Evolutionary conservation across 306 rosid species (phyloP).

Genomic region (Vachellia collinsii): DNA sequence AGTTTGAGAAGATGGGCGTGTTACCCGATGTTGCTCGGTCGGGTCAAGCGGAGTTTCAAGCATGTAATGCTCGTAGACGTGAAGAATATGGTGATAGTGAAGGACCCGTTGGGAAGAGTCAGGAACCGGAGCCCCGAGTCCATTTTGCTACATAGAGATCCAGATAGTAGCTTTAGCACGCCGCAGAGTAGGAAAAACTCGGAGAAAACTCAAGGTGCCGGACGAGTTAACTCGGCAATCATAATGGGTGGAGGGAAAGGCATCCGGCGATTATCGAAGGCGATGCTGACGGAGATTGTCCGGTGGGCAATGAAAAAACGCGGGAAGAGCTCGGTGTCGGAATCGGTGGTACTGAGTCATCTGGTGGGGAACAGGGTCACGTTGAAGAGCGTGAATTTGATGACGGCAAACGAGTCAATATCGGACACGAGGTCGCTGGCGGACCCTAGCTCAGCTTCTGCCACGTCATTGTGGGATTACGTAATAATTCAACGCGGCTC

Average conservation of each 20-base stretch:
- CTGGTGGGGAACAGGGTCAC: conserved; percentile 55
- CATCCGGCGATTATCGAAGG: conserved; percentile 58
- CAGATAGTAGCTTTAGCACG: background rate
- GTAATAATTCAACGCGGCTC: conserved; percentile 55
- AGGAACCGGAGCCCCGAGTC: conserved; percentile 65
- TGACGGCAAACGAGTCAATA: conserved; percentile 48
- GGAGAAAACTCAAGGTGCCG: conserved; percentile 42
- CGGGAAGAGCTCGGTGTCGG: conserved; percentile 57
- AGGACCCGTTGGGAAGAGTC: conserved; percentile 64
- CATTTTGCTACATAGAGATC: conserved; percentile 36
- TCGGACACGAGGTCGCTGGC: conserved; percentile 59
- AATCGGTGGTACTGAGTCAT: conserved; percentile 63
- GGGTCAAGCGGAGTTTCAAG: conserved; percentile 72
- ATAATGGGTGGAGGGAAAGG: conserved; percentile 86
- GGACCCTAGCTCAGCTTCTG: conserved; percentile 35
- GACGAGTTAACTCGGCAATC: conserved; percentile 47
- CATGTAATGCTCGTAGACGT: conserved; percentile 67
- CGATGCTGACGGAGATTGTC: conserved; percentile 62
- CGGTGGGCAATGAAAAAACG: conserved; percentile 57
- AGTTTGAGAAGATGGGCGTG: conserved; percentile 84
- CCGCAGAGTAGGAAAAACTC: conserved; percentile 51
- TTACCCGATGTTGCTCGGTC: conserved; percentile 85
- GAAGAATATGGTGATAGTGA: conserved; percentile 44
- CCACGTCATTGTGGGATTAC: conserved; percentile 43
- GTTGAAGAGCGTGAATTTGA: conserved; percentile 45